Evolutionary conservation across 768 basidiomycete species (phyloP).

Genomic region (Boletellus sp.): DNA sequence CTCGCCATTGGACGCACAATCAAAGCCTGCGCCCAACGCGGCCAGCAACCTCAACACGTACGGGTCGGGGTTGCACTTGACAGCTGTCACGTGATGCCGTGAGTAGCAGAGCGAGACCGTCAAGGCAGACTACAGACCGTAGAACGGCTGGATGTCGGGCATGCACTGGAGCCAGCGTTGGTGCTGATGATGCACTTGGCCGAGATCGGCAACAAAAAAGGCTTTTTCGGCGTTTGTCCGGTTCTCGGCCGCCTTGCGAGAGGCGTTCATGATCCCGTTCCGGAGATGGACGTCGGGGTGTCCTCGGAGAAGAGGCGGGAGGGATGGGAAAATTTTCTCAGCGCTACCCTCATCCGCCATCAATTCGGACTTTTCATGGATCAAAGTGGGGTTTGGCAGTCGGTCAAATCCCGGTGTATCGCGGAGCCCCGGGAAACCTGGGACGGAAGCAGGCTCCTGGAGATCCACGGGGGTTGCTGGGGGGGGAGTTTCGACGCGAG

Average conservation of each 20-base stretch:
- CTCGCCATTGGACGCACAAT: conserved; percentile 95
- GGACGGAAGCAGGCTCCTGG: conserved; percentile 29
- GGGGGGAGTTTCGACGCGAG: conserved; percentile 50
- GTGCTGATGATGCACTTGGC: conserved; percentile 81
- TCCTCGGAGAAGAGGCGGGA: conserved; percentile 66
- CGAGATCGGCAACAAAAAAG: conserved; percentile 94
- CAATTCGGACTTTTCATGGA: conserved; percentile 50
- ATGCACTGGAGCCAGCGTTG: conserved; percentile 75
- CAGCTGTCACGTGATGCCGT: conserved; percentile 48
- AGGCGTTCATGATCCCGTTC: conserved; percentile 69
- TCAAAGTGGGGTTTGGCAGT: conserved; percentile 7
- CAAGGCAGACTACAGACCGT: conserved; percentile 56
- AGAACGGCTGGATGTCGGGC: conserved; percentile 88
- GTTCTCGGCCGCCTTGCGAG: conserved; percentile 46
- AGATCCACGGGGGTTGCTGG: conserved; percentile 28
- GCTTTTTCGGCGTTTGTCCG: conserved; percentile 83
- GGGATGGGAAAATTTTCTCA: conserved; percentile 51
- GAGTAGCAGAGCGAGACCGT: conserved; percentile 23
- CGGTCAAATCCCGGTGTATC: conserved; percentile 19
- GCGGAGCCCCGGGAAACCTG: conserved; percentile 21
- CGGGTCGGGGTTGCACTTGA: conserved; percentile 98
- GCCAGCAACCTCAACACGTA: conserved; percentile 89
- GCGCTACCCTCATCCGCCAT: conserved; percentile 31
- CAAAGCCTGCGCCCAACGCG: conserved; percentile 88
- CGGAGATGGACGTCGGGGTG: conserved; percentile 73